These are phyloP conservation scores for Calonectria honghensis DNA, from an alignment of 2,329 filamentous ascomycete species.

Conservation along the genomic window DNA sequence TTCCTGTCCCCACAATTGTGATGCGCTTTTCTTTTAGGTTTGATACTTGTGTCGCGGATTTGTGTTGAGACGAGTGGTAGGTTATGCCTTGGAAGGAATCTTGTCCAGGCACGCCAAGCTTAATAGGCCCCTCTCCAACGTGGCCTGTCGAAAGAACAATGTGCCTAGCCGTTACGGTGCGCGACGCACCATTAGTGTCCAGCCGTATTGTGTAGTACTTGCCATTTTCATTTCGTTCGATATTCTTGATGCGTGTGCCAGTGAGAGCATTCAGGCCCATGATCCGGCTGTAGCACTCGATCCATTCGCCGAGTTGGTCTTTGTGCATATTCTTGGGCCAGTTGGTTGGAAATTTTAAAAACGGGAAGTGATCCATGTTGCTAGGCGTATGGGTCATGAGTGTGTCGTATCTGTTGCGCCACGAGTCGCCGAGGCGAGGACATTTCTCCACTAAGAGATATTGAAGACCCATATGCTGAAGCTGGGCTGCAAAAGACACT, in stretches of 20 bases:
- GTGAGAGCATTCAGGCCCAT: background rate
- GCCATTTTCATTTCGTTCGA: background rate
- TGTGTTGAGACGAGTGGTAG: conserved; percentile 4
- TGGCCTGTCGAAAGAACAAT: conserved; percentile 2
- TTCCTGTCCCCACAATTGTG: background rate
- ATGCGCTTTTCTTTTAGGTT: background rate
- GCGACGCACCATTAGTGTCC: background rate
- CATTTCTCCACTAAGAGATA: background rate
- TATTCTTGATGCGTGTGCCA: background rate
- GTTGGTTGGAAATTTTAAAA: conserved; percentile 1
- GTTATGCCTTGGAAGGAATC: background rate
- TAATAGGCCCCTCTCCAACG: background rate
- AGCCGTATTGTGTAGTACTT: background rate
- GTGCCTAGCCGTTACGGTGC: background rate
- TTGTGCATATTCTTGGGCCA: conserved; percentile 4
- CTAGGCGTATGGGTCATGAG: conserved; percentile 10
- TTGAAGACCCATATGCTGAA: background rate
- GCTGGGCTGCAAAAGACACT: background rate
- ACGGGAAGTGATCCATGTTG: background rate
- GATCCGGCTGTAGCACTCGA: background rate
- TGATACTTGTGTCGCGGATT: background rate
- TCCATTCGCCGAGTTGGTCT: conserved; percentile 6
- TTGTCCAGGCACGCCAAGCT: background rate
- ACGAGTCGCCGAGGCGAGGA: background rate
- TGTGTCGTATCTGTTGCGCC: background rate